phyloP scores from a whole-genome alignment of 2,329 filamentous ascomycete genomes.

The Xenoacremonium recifei region DNA sequence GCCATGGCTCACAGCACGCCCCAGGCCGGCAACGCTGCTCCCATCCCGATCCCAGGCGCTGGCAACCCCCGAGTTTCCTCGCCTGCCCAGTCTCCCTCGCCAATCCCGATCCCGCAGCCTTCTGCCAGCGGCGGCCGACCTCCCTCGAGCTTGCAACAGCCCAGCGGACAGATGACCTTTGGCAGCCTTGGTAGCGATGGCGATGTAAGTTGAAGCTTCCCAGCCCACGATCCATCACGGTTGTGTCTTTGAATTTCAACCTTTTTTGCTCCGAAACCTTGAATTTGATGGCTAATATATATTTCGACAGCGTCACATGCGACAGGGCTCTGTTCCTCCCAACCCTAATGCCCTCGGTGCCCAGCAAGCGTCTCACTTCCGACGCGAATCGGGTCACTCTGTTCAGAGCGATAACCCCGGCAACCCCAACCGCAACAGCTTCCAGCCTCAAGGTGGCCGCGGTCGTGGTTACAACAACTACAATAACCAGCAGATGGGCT shows the following conservation, averaged over 20 bases:
- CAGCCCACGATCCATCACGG: too few species aligned
- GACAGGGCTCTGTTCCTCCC: constrained; percentile 63
- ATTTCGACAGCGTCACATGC: constrained; percentile 62
- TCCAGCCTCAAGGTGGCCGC: constrained; percentile 46
- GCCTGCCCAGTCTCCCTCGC: constrained; percentile 84
- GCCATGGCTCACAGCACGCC: constrained; percentile 66
- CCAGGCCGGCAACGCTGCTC: constrained; percentile 52
- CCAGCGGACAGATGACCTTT: constrained; percentile 70
- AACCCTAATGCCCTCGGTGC: constrained; percentile 59
- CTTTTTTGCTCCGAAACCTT: too few species aligned
- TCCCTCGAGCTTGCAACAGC: constrained; percentile 70
- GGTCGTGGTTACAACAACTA: constrained; percentile 43
- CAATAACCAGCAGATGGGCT: constrained; percentile 44
- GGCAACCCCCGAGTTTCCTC: constrained; percentile 71
- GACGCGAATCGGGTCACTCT: constrained; percentile 84
- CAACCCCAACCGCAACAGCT: constrained; percentile 56
- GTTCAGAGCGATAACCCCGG: constrained; percentile 51
- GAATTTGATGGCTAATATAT: too few species aligned
- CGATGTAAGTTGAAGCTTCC: constrained; percentile 64
- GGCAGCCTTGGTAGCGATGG: constrained; percentile 81
- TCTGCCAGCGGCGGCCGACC: constrained; percentile 82
- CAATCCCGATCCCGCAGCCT: constrained; percentile 92
- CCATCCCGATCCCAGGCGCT: constrained; percentile 63
- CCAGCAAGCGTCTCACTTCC: constrained; percentile 70
- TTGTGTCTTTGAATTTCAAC: too few species aligned